Evolutionary conservation across 1,284 basidiomycete genomes (phyloP), one percentile per base, ranked within the genome.

Genomic region (Papiliotrema fonsecae): DNA sequence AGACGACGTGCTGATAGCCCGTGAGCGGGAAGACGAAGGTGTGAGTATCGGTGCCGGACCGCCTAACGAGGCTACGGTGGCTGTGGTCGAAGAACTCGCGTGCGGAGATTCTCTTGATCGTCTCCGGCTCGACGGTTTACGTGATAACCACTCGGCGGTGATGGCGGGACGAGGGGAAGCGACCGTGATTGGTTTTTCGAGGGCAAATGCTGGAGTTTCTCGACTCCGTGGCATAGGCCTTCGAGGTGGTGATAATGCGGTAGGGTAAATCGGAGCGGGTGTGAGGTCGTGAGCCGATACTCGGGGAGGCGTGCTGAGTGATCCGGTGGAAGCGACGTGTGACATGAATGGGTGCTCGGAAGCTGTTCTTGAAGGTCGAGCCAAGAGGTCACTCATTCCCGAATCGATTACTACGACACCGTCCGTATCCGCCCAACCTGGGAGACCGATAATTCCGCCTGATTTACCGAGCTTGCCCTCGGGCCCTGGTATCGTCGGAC

Each of bases 201-300:
- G n/a, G 40, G 19, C 28, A 25, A 28, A 30, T 9, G 47, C 42
- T 40, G 47, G 32, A 35, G 54, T 52, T 4, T 58, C 55, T 26
- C 38, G 41, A 25, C 16, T 19, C 24, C 14, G 13, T 9, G 60
- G 60, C 52, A 61, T 58, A n/a, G 60, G 55, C 40, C 57, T 43
- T 6, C 62, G 49, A 10, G 62, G 58, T 11, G 62, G 62, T 27
- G 43, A 45, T n/a, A 46, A 36, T 32, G 37, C 37, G 3, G 49
- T 42, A 27, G 35, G 26, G 21, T 47, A 47, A 5, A 47, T 19
- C 6, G 45, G 45, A 6, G 34, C n/a, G 6, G 26, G 28, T 6
- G 27, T 31, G 4, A 34, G 16, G n/a, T 27, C 18, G 22, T 16
- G 19, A 25, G 19, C 14, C 22, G 16, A 21, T n/a, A n/a, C n/a